Conservation (phyloP, 2,329 filamentous ascomycete species). For the Dactylellina sp. region DNA sequence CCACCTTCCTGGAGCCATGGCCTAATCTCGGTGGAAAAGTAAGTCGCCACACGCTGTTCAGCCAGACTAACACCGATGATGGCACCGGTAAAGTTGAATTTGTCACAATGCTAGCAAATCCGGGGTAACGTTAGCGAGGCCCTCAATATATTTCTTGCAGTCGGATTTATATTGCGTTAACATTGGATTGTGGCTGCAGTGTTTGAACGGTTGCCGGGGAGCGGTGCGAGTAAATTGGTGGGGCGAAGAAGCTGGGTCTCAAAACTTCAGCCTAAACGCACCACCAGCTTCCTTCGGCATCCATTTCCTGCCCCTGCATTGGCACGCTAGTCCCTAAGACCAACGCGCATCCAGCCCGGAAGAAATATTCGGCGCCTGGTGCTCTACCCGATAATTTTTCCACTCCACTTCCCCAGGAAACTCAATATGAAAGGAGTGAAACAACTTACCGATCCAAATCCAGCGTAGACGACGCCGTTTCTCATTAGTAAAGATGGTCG, state of each 20-base stretch:
- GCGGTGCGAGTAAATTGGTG: background rate
- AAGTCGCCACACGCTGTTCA: constrained; percentile 62
- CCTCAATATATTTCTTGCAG: background rate
- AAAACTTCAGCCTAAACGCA: constrained; percentile 45
- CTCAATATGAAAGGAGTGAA: background rate
- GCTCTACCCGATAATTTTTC: constrained; percentile 10
- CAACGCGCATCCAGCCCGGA: constrained; percentile 24
- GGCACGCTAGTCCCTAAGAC: constrained; percentile 5
- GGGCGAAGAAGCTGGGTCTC: constrained; percentile 10
- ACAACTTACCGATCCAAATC: constrained; percentile 65
- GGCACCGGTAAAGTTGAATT: constrained; percentile 66
- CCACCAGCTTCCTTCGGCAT: background rate
- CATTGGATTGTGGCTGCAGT: background rate
- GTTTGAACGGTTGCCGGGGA: constrained; percentile 23
- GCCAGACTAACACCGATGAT: constrained; percentile 68
- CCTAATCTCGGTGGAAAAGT: constrained; percentile 65
- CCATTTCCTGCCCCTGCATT: constrained; percentile 37
- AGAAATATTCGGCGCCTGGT: constrained; percentile 19
- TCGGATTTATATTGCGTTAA: background rate
- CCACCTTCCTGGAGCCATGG: constrained; percentile 63
- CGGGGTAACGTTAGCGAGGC: constrained; percentile 14
- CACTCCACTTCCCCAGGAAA: constrained; percentile 16
- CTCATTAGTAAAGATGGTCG: constrained; percentile 67
- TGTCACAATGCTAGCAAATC: constrained; percentile 67
- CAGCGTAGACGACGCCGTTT: constrained; percentile 68